A percentile compares a stretch with the other conserved stretches of the same genome.
phyloP scores from a whole-genome alignment of 2,329 filamentous ascomycete species.

The Fonsecaea nubica region DNA sequence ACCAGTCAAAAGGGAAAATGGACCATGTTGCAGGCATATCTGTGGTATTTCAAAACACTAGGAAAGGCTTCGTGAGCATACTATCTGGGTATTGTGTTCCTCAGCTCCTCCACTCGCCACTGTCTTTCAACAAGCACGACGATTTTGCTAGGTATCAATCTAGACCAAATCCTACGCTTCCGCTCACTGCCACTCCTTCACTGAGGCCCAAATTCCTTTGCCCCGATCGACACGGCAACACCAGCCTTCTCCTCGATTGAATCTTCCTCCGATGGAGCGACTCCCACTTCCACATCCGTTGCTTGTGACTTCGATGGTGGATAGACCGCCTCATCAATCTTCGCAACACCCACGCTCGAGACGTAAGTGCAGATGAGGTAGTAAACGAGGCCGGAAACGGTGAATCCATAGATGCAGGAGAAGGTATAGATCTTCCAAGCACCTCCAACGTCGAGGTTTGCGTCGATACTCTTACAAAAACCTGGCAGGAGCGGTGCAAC shows the following conservation, averaged over 20 bases:
- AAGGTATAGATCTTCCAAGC: constrained; percentile 53
- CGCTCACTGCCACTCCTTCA: not conserved
- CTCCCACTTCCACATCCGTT: constrained; percentile 26
- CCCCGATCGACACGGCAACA: constrained; percentile 26
- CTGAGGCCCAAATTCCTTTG: constrained; percentile 24
- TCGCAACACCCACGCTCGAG: constrained; percentile 45
- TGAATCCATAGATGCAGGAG: constrained; percentile 53
- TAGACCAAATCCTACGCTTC: not conserved
- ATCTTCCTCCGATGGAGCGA: constrained; percentile 27
- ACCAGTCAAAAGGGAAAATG: not conserved
- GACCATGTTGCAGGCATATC: not conserved
- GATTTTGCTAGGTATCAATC: not conserved
- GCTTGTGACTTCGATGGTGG: constrained; percentile 43
- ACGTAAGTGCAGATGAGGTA: constrained; percentile 51
- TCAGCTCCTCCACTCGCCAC: not conserved
- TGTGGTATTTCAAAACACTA: not conserved
- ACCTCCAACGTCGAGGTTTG: constrained; percentile 47
- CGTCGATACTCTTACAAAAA: constrained; percentile 49
- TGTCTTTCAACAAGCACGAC: not conserved
- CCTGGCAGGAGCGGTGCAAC: constrained; percentile 44
- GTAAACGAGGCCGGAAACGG: constrained; percentile 45
- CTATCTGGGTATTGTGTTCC: constrained; percentile 18
- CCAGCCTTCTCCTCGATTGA: constrained; percentile 27
- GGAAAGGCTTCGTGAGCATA: not conserved
- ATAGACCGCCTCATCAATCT: constrained; percentile 48